Base-by-base conservation (phyloP, 2,329 filamentous ascomycete genomes). In the Septoria petroselini region DNA sequence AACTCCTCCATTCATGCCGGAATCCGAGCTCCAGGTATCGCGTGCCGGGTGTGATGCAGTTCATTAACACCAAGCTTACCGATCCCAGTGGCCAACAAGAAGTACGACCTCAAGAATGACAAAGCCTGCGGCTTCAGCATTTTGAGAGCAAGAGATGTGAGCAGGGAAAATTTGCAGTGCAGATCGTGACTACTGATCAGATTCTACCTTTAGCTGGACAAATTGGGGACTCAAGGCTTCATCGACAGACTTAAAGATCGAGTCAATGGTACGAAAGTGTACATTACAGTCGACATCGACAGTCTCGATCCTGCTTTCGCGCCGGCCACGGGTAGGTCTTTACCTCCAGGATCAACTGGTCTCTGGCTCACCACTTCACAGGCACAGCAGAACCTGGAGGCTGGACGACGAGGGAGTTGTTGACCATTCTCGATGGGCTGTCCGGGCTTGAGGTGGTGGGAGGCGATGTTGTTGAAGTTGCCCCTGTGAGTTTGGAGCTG, bases 1-100 rank as follows among this genome's bases (percentile, higher is more conserved):
- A 81, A 82, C 56, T 76, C 73, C 1, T 82, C 78, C 0, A 75
- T 83, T 14, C 81, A 83, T 62, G 81, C 77, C n/a, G 81, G 81
- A 0, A 82, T 83, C 53, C 72, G 81, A 31, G 80, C 75, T 0
- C 79, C 79, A 0, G 40, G 40, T 42, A 17, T 17, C 25, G n/a
- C 7, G 4, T n/a, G 19, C 14, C 9, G 21, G 8, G 7, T 11
- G 18, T 30, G 27, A 27, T 9, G 9, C 23, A 27, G 9, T 27
- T 9, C 23, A 9, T 27, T 5, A 27, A 33, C 7, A 33, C n/a
- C 18, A 17, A 33, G 27, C 15, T 27, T 12, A 33, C n/a, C 14
- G 17, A 42, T 41, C 11, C 2, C 25, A 29, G 62, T 82, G 1
- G 58, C 68, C 7, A 72, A 76, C 9, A 70, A 66, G 15, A 75